Evolutionary conservation across 2,329 filamentous ascomycete species (phyloP).

Genomic region (Claviceps monticola): DNA sequence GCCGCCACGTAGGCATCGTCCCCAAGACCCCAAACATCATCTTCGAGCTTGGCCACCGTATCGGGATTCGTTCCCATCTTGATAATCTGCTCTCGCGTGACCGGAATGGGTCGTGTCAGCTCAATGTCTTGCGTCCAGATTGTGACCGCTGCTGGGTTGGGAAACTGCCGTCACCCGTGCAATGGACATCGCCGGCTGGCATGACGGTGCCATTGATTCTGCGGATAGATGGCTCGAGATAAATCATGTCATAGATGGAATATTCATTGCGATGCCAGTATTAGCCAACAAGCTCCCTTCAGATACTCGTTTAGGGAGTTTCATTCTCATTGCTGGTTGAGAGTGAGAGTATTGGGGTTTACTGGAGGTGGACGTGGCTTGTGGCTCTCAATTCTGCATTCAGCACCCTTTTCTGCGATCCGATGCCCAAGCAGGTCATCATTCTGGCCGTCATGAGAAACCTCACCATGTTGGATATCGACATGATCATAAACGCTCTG

Average conservation of each 20-base stretch:
- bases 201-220: neutral
- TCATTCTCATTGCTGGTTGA: too few species aligned
- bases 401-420: neutral
- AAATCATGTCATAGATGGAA: neutral
- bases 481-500: neutral
- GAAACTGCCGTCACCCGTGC: neutral
- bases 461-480: neutral
- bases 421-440: neutral
- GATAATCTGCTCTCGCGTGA: neutral
- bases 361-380: neutral
- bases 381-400: neutral
- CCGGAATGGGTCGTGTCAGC: neutral
- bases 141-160: neutral
- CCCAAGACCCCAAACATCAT: neutral
- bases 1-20: neutral
- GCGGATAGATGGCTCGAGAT: neutral
- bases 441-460: neutral
- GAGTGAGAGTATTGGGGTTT: too few species aligned
- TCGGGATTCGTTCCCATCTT: conserved; percentile 1
- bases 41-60: conserved; percentile 1
- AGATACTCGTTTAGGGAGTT: too few species aligned
- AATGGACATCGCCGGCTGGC: neutral
- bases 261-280: neutral
- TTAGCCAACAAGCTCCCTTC: too few species aligned
- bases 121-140: neutral